Evolutionary conservation across 345 rosid genomes (phyloP).

Genomic region (Luvunga scandens): DNA sequence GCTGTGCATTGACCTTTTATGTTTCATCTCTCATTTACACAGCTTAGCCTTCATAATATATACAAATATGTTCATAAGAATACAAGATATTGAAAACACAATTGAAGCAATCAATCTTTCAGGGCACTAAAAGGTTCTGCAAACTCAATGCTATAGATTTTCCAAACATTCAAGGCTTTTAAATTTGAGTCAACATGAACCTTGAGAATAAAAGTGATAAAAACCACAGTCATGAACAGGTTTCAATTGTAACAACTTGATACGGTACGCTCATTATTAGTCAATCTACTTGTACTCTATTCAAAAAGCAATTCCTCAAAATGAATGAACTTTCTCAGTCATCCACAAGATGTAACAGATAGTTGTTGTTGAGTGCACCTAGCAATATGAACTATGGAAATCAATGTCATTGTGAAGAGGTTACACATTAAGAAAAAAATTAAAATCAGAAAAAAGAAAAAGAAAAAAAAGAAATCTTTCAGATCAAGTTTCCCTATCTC

Average conservation of each 20-base stretch:
- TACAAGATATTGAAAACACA: neutral
- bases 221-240: too few species aligned
- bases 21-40: neutral
- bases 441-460: neutral
- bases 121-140: neutral
- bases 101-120: neutral
- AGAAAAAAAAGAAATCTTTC: neutral
- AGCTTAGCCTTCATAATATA: neutral
- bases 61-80: neutral
- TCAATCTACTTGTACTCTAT: neutral
- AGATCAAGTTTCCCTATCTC: neutral
- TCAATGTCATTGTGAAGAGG: neutral
- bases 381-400: neutral
- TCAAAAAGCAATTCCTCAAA: neutral
- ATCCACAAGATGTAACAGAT: neutral
- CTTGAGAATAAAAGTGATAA: too few species aligned
- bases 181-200: too few species aligned
- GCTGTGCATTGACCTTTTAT: too few species aligned
- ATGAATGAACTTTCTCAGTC: neutral
- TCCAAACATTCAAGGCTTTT: too few species aligned
- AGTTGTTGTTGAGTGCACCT: neutral
- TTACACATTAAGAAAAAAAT: neutral
- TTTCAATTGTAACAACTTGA: neutral
- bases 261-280: neutral
- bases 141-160: too few species aligned